Base-by-base conservation (phyloP, 1,284 basidiomycete species). In the Xanthoconium separans region DNA sequence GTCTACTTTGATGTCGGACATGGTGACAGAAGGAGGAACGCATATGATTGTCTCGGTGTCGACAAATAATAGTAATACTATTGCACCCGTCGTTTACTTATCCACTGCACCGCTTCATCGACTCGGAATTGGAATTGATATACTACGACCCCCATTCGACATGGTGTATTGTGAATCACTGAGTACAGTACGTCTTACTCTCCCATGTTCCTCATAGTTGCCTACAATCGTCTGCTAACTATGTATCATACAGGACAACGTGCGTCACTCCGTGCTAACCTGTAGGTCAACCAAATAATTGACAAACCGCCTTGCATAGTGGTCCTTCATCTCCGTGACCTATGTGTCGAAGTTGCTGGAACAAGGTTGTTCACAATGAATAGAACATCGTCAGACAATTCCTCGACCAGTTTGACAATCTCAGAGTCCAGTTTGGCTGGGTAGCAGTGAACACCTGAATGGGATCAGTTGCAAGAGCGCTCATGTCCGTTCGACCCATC, bases 301-400 rank as follows among this genome's bases (percentile, higher is more conserved):
- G 39, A 97, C 95, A 69, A 99, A 97, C 97, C 97, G 99, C 54
- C 90, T 82, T 37, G 95, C 85, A 66, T 94, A 86, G 53, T 89
- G 76, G 47, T 84, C 83, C 56, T 79, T 79, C 84, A 98, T 93
- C 66, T 97, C 95, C 41, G 75, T 71, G 34, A 95, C 75, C 73
- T 98, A 98, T 30, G 80, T 68, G 40, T 95, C 93, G 61, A 98
- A 93, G 70, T 99, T 99, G 73, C 80, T 92, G 4, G 93, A 1
- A 96, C 94, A 50, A 99, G 82, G 65, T 99, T 98, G 78, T 99
- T 99, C 74, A 99, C 87, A 65, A 98, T 94, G 79, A 99, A 99
- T 47, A 99, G 79, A 61, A 99, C 94, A 65, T 88, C 89, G 79
- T 99, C 97, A 20, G 94, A 93, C 22, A 90, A 75, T 60, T 92